Conservation (phyloP, 1,284 basidiomycete species). For the Fereydounia khargensis region DNA sequence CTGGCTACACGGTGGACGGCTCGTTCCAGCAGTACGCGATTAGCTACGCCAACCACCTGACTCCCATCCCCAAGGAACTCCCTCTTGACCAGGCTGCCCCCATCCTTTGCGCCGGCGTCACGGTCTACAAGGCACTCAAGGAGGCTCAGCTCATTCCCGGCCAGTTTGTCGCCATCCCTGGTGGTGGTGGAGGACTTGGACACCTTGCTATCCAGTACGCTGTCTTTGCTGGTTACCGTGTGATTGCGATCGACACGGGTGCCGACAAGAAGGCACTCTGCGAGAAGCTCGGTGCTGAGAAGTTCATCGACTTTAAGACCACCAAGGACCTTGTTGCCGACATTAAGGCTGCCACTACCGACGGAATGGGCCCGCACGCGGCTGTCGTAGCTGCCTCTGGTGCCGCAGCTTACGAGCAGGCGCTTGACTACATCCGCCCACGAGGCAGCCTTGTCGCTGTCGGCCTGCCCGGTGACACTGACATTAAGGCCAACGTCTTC, state of each 20-base stretch:
- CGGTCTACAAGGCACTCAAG: constrained; percentile 81
- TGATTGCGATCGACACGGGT: constrained; percentile 78
- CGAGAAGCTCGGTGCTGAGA: constrained; percentile 70
- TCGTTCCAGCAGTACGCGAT: constrained; percentile 73
- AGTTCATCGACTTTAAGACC: constrained; percentile 75
- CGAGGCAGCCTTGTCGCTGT: constrained; percentile 72
- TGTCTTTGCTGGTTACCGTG: constrained; percentile 62
- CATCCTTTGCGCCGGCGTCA: constrained; percentile 73
- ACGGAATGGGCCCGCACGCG: constrained; percentile 72
- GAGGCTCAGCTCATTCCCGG: constrained; percentile 67
- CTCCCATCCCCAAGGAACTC: constrained; percentile 60
- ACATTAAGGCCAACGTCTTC: constrained; percentile 70
- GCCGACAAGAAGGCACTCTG: constrained; percentile 72
- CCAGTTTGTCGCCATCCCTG: constrained; percentile 77
- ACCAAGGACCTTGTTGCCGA: constrained; percentile 64
- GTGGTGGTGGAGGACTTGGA: constrained; percentile 69
- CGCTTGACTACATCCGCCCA: constrained; percentile 64
- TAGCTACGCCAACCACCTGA: constrained; percentile 69
- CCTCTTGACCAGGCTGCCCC: constrained; percentile 72
- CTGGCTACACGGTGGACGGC: constrained; percentile 70
- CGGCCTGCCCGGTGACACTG: constrained; percentile 68
- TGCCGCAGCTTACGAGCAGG: constrained; percentile 68
- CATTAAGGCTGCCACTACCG: constrained; percentile 66
- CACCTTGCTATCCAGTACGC: constrained; percentile 48
- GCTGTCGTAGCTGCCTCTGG: constrained; percentile 57